Conservation (phyloP, 345 rosid species). For the Syzygium grande region DNA sequence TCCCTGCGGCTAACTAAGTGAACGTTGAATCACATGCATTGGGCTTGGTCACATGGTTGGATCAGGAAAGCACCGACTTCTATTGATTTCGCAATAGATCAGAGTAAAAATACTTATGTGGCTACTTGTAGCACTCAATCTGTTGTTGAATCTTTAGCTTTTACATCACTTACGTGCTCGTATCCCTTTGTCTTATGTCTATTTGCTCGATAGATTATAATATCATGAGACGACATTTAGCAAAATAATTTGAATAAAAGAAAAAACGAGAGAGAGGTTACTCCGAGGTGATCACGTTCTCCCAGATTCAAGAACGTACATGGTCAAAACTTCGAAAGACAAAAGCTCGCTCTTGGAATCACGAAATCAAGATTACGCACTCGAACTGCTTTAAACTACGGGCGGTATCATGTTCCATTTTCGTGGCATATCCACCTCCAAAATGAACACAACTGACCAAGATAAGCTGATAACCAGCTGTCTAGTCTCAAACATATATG, state of each 20-base stretch:
- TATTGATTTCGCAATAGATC: not conserved
- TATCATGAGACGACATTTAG: too few relatives aligned
- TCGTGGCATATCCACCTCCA: not conserved
- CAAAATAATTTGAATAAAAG: not conserved
- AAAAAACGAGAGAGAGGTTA: not conserved
- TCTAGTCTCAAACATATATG: not conserved
- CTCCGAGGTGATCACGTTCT: not conserved
- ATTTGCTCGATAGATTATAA: too few relatives aligned
- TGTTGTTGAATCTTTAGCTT: not conserved
- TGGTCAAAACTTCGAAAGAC: not conserved
- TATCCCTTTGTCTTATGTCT: not conserved
- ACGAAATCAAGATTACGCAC: not conserved
- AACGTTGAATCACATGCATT: not conserved
- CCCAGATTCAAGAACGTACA: not conserved
- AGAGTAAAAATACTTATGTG: not conserved
- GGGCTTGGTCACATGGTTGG: not conserved
- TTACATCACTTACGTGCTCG: not conserved
- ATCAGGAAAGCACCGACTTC: not conserved
- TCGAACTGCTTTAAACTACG: not conserved
- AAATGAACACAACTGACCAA: not conserved
- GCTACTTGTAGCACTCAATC: not conserved
- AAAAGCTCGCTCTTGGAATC: not conserved
- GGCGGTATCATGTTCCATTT: not conserved
- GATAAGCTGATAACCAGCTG: not conserved
- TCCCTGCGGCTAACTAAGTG: not conserved